phyloP scores from a whole-genome alignment of 371 early-diverging fungal genomes.

The Lichtheimia corymbifera region DNA sequence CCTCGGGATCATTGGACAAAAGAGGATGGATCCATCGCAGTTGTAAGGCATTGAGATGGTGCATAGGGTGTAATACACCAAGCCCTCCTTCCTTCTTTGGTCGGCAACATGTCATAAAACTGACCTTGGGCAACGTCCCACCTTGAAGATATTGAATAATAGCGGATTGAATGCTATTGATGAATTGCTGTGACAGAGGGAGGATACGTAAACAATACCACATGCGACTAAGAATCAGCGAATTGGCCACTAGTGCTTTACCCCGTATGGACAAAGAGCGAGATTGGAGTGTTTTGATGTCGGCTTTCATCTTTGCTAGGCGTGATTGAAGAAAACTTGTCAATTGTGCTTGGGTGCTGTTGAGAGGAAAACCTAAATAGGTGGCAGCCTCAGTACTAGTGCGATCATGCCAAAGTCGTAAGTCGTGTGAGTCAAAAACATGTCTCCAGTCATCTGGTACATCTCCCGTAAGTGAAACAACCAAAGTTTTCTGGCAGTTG shows the following conservation, averaged over 20 bases:
- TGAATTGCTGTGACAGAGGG: neutral
- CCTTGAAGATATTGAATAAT: neutral
- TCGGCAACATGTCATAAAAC: neutral
- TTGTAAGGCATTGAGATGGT: neutral
- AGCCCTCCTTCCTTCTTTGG: neutral
- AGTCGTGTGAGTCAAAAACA: neutral
- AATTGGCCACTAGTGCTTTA: neutral
- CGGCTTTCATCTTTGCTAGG: slow-evolving; percentile 5
- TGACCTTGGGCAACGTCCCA: slow-evolving; percentile 1
- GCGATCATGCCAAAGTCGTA: slow-evolving; percentile 13
- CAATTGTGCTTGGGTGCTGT: slow-evolving; percentile 12
- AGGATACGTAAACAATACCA: slow-evolving; percentile 4
- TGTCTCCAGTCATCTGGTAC: neutral
- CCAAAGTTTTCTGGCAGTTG: neutral
- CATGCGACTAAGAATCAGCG: neutral
- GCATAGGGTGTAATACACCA: neutral
- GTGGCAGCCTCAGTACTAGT: neutral
- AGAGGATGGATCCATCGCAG: neutral
- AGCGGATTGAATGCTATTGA: neutral
- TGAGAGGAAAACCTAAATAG: slow-evolving; percentile 26
- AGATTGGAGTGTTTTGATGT: neutral
- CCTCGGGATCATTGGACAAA: neutral
- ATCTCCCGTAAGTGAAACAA: neutral
- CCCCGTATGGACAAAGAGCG: slow-evolving; percentile 5
- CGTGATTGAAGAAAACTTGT: slow-evolving; percentile 7